phyloP scores from a whole-genome alignment of 179 eudicot genomes.

The Beta lomatogona region DNA sequence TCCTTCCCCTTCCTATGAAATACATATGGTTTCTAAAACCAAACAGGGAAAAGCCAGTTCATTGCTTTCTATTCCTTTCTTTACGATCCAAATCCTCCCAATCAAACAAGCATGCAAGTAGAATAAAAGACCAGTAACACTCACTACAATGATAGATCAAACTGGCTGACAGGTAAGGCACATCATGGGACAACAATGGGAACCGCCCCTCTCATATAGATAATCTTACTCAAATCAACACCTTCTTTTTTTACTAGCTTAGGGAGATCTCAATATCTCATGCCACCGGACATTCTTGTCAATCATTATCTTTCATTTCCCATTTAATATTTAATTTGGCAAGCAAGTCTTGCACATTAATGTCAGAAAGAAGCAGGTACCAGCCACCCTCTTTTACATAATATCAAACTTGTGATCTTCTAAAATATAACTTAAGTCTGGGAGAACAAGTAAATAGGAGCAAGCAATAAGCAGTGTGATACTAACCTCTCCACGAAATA shows the following conservation, averaged over 20 bases:
- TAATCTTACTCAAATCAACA: background rate
- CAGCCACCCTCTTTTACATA: background rate
- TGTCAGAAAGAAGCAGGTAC: background rate
- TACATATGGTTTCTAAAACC: too few species aligned
- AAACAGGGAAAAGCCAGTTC: too few species aligned
- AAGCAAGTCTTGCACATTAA: background rate
- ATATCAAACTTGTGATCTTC: background rate
- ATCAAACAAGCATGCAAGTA: background rate
- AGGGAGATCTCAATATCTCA: background rate
- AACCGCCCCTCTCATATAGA: background rate
- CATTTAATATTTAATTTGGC: background rate
- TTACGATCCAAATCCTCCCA: too few species aligned
- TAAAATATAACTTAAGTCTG: background rate
- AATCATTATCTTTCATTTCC: background rate
- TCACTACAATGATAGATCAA: background rate
- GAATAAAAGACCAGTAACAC: background rate
- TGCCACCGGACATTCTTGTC: background rate
- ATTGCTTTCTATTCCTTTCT: too few species aligned
- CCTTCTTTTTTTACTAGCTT: background rate
- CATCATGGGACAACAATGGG: constrained; percentile 5
- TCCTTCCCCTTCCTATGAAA: too few species aligned
- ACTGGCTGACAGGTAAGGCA: background rate
- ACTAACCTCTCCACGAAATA: constrained; percentile 86
- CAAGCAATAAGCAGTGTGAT: background rate
- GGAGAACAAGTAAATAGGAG: too few species aligned